Conservation (phyloP, 2,329 filamentous ascomycete species). For the Metarhizium album region DNA sequence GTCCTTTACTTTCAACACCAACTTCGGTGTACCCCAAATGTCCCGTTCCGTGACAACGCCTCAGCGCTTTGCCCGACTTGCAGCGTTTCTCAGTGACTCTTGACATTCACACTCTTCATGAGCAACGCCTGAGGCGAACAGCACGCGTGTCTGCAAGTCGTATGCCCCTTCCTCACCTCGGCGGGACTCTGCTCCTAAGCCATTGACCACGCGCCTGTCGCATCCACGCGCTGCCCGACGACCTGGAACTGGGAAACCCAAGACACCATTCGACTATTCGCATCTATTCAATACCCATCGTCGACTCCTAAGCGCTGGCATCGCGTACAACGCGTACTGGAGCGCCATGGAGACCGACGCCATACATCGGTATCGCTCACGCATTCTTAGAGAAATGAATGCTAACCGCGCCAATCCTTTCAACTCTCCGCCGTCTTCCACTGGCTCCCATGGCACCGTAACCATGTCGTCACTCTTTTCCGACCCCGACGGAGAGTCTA, state of each 20-base stretch:
- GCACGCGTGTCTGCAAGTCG: neutral
- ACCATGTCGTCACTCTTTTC: constrained; percentile 43
- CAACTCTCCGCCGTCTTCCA: constrained; percentile 48
- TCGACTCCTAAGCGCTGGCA: constrained; percentile 12
- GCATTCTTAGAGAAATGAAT: constrained; percentile 41
- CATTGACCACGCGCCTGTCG: neutral
- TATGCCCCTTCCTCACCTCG: constrained; percentile 6
- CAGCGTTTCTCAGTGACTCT: neutral
- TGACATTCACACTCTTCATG: neutral
- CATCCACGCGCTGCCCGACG: neutral
- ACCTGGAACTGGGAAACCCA: neutral
- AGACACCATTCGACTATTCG: neutral
- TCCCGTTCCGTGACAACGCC: neutral
- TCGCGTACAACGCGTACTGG: constrained; percentile 14
- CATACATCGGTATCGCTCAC: constrained; percentile 32
- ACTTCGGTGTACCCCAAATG: neutral
- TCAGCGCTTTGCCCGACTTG: neutral
- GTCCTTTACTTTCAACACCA: neutral
- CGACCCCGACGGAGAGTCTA: constrained; percentile 43
- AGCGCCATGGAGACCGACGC: constrained; percentile 33
- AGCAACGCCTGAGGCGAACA: neutral
- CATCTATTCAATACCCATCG: constrained; percentile 10
- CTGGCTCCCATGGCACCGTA: constrained; percentile 45
- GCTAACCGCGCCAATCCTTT: constrained; percentile 44
- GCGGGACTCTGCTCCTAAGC: neutral